A percentile compares a stretch with the other conserved stretches of the same genome.
Conservation (phyloP, 148 eudicot species). For the Polygonum aviculare region DNA sequence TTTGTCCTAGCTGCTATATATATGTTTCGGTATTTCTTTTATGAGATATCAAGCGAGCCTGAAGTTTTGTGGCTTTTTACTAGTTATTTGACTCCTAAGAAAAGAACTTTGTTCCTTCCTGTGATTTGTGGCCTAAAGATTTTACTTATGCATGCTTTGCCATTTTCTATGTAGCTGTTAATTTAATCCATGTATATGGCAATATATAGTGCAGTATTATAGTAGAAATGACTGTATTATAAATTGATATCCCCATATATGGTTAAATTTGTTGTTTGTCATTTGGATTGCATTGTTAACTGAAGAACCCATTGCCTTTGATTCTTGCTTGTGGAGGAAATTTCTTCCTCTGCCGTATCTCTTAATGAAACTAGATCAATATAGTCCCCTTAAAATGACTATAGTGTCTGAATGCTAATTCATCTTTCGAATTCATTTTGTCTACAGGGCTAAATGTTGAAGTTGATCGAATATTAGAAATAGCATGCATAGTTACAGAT, state of each 20-base stretch:
- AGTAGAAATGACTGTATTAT: background rate
- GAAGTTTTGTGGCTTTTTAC: background rate
- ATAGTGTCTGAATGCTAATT: background rate
- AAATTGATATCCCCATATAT: background rate
- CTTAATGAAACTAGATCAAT: background rate
- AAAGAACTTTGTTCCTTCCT: background rate
- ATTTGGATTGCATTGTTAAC: background rate
- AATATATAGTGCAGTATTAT: background rate
- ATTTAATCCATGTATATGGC: background rate
- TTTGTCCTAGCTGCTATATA: background rate
- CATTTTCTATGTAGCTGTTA: background rate
- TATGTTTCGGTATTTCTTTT: background rate
- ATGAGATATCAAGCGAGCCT: background rate
- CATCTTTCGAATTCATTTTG: constrained; percentile 11
- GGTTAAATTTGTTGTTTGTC: background rate
- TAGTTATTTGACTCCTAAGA: background rate
- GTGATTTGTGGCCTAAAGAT: background rate
- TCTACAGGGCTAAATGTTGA: constrained; percentile 71
- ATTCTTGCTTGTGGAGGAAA: background rate
- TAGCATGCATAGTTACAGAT: constrained; percentile 85
- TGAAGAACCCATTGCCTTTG: background rate
- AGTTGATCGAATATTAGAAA: constrained; percentile 83
- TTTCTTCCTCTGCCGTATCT: background rate
- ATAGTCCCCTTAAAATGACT: background rate
- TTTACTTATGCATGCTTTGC: background rate